Evolutionary conservation across 2,329 filamentous ascomycete genomes (phyloP).

Genomic region (Ophiostoma montium): DNA sequence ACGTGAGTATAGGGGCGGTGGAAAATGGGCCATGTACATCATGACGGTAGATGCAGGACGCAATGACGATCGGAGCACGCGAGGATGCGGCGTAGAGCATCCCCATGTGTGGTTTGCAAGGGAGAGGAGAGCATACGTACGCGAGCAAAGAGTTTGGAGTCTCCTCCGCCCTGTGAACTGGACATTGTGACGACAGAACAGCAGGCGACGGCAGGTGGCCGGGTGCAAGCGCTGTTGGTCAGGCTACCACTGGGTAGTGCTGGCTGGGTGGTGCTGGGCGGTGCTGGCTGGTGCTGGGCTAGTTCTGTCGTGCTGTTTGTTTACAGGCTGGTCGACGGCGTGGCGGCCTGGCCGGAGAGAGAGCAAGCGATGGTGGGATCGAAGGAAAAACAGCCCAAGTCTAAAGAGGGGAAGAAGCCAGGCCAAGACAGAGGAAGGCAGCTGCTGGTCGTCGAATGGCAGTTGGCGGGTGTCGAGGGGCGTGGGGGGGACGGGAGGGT

Average conservation of each 20-base stretch:
- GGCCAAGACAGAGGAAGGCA: not conserved
- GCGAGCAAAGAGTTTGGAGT: constrained; percentile 98
- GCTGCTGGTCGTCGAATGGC: not conserved
- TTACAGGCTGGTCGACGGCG: not conserved
- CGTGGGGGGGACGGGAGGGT: not conserved
- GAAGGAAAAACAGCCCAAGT: not conserved
- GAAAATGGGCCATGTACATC: constrained; percentile 42
- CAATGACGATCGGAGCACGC: not conserved
- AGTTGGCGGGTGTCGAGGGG: not conserved
- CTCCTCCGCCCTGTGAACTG: constrained; percentile 45
- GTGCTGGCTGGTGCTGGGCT: not conserved
- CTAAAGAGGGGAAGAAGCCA: not conserved
- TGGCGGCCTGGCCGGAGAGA: too few relatives aligned
- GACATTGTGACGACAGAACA: constrained; percentile 29
- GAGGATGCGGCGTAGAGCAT: not conserved
- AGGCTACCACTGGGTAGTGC: too few relatives aligned
- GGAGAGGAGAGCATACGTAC: constrained; percentile 35
- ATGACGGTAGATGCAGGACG: constrained; percentile 13
- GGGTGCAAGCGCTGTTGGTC: too few relatives aligned
- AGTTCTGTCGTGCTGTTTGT: too few relatives aligned
- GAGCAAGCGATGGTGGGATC: too few relatives aligned
- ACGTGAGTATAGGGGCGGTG: constrained; percentile 31
- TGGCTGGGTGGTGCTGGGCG: not conserved
- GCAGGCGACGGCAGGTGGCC: not conserved
- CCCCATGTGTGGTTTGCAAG: not conserved